Percentiles rank a stretch among this genome's conserved stretches.
Conservation (phyloP, 495 filamentous ascomycete genomes). For the Paragyromitra xinjiangensis region DNA sequence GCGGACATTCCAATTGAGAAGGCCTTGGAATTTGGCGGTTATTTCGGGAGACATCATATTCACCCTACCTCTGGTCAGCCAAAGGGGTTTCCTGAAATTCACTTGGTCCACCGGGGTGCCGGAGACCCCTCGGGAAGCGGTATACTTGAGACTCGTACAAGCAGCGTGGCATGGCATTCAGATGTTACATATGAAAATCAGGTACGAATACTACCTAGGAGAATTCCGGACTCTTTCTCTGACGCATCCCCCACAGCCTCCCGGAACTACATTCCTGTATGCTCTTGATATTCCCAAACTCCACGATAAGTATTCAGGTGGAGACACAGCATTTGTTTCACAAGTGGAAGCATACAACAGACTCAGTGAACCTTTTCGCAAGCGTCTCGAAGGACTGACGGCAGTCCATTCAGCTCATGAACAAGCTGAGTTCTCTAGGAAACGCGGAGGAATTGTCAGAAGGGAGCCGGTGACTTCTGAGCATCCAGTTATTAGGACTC, state of each 20-base stretch:
- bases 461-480: conserved; percentile 74
- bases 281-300: conserved; percentile 74
- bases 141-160: conserved; percentile 72
- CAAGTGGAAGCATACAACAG: conserved; percentile 79
- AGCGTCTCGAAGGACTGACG: conserved; percentile 78
- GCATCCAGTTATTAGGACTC: conserved; percentile 68
- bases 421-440: conserved; percentile 69
- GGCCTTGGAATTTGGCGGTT: conserved; percentile 74
- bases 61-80: conserved; percentile 78
- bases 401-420: conserved; percentile 79
- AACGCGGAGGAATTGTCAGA: conserved; percentile 69
- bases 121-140: conserved; percentile 67
- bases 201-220: conserved; percentile 13
- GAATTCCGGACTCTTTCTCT: background rate
- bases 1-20: conserved; percentile 75
- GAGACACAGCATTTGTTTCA: conserved; percentile 80
- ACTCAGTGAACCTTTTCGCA: conserved; percentile 74
- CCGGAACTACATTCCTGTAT: conserved; percentile 79
- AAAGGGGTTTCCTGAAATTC: conserved; percentile 74
- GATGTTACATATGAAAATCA: conserved; percentile 78
- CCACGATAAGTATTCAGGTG: conserved; percentile 63
- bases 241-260: conserved; percentile 61
- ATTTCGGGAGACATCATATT: conserved; percentile 86
- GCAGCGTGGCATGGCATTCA: conserved; percentile 79
- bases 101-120: conserved; percentile 78